phyloP scores from a whole-genome alignment of 2,329 filamentous ascomycete genomes.

The Aspergillus quadricinctus region DNA sequence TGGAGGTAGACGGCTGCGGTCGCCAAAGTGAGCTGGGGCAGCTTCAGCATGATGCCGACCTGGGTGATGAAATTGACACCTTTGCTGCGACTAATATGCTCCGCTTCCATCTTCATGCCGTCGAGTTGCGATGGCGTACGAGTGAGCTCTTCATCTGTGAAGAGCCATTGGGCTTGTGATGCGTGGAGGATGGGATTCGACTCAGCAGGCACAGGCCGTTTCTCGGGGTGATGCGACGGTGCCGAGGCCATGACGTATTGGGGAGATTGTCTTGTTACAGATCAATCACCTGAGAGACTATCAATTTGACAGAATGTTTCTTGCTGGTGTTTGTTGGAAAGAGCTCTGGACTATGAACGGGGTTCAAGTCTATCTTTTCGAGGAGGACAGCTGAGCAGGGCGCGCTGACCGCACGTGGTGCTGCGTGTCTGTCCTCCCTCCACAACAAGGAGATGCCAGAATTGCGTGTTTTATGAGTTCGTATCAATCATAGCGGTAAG shows the following conservation, averaged over 20 bases:
- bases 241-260: conserved; percentile 24
- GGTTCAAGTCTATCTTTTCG: background rate
- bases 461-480: conserved; percentile 1
- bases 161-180: conserved; percentile 76
- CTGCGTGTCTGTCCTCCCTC: conserved; percentile 1
- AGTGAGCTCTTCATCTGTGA: conserved; percentile 74
- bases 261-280: background rate
- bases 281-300: background rate
- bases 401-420: background rate
- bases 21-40: conserved; percentile 87
- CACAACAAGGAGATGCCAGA: background rate
- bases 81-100: conserved; percentile 77
- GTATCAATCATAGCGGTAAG: conserved; percentile 11
- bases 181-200: conserved; percentile 49
- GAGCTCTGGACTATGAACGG: background rate
- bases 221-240: conserved; percentile 18
- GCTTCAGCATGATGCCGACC: conserved; percentile 83
- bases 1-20: conserved; percentile 95
- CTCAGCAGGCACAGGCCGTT: conserved; percentile 31
- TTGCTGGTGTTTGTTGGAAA: background rate
- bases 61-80: conserved; percentile 96
- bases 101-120: conserved; percentile 71
- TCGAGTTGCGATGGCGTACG: conserved; percentile 81
- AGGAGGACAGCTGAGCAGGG: background rate
- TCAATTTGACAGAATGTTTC: background rate